These are phyloP conservation scores for Chlamydomonas sp. DNA, from an alignment of 139 green algal genomes.

Conservation along the genomic window DNA sequence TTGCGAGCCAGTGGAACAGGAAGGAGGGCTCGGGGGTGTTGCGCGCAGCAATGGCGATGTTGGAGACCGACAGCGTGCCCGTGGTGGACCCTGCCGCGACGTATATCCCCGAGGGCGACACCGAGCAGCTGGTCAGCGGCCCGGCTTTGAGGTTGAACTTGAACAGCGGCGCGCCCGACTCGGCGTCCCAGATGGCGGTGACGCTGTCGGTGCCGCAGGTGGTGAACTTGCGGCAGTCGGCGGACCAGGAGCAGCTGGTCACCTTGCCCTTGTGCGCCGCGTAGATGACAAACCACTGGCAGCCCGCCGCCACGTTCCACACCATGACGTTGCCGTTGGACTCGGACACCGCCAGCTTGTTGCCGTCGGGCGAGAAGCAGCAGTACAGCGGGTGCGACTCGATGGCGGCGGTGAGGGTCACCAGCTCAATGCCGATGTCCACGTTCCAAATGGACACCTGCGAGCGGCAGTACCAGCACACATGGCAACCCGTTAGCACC, in stretches of 20 bases:
- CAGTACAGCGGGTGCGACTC: constrained; percentile 56
- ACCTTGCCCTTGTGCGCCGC: constrained; percentile 53
- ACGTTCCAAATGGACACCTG: constrained; percentile 62
- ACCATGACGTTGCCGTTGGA: constrained; percentile 59
- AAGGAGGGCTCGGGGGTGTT: constrained; percentile 52
- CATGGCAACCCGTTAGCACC: too few species aligned
- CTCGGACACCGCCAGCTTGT: constrained; percentile 59
- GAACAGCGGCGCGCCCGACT: constrained; percentile 48
- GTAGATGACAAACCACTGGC: constrained; percentile 58
- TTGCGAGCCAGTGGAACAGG: constrained; percentile 57
- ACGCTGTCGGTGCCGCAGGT: constrained; percentile 46
- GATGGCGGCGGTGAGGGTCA: constrained; percentile 54
- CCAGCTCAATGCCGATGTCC: constrained; percentile 55
- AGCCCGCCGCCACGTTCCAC: constrained; percentile 54
- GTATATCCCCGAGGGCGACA: constrained; percentile 46
- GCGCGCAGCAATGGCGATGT: constrained; percentile 17
- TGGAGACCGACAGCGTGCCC: constrained; percentile 53
- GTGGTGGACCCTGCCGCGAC: constrained; percentile 34
- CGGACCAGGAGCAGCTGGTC: constrained; percentile 50
- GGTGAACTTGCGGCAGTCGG: constrained; percentile 53
- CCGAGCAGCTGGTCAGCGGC: constrained; percentile 41
- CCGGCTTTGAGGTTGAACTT: constrained; percentile 51
- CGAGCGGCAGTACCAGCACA: too few species aligned
- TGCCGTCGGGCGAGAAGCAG: constrained; percentile 56
- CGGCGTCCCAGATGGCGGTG: constrained; percentile 51